Evolutionary conservation across 176 grass and related monocot species (phyloP).

Genomic region (Triticum dicoccoides): DNA sequence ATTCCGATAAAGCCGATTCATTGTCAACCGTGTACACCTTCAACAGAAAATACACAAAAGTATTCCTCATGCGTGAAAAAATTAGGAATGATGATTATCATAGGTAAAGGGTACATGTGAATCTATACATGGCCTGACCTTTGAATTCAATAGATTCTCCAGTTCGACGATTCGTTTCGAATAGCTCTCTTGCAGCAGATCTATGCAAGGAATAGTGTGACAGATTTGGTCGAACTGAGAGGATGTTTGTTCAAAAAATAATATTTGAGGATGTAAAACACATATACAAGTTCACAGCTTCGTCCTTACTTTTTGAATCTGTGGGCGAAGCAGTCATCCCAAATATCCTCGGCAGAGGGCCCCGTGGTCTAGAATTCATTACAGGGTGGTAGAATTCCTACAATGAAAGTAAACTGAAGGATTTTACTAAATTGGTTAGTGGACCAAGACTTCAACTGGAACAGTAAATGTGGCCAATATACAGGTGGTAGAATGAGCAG

Average conservation of each 20-base stretch:
- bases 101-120: not conserved
- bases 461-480: not conserved
- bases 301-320: conserved; percentile 51
- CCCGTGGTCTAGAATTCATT: conserved; percentile 29
- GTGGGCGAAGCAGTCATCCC: conserved; percentile 79
- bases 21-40: conserved; percentile 81
- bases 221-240: conserved; percentile 7
- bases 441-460: not conserved
- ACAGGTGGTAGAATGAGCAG: not conserved
- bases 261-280: not conserved
- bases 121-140: conserved; percentile 40
- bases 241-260: not conserved
- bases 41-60: conserved; percentile 24
- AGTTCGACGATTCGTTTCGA: conserved; percentile 41
- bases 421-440: conserved; percentile 26
- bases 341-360: conserved; percentile 69
- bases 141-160: conserved; percentile 71
- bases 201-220: conserved; percentile 18
- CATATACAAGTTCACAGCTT: not conserved
- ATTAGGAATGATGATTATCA: not conserved
- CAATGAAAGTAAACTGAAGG: conserved; percentile 11
- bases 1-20: conserved; percentile 50
- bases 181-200: conserved; percentile 14
- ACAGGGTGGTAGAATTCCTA: conserved; percentile 79
- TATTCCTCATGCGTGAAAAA: not conserved